A percentile compares a stretch with the other conserved stretches of the same genome.
Conservation (phyloP, 129 eudicot genomes). For the Deinandra increscens region DNA sequence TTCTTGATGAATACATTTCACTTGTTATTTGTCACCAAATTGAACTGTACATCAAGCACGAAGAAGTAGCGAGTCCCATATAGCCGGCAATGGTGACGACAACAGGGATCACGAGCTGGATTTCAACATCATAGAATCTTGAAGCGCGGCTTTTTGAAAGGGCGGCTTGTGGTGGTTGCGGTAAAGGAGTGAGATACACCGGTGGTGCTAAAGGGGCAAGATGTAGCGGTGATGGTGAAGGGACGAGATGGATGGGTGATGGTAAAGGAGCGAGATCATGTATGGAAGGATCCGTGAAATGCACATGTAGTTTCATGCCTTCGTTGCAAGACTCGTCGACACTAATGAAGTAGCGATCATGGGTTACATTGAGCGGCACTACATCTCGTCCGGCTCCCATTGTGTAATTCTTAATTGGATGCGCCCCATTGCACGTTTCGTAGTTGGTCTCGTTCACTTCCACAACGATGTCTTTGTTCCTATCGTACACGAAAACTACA, state of each 20-base stretch:
- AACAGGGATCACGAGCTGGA: slow-evolving; percentile 59
- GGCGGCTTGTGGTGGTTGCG: slow-evolving; percentile 63
- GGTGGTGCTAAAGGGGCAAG: too few species aligned
- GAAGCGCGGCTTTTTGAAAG: slow-evolving; percentile 44
- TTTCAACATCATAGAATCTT: slow-evolving; percentile 30
- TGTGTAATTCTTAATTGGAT: slow-evolving; percentile 72
- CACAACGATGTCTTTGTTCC: slow-evolving; percentile 64
- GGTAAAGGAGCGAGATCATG: slow-evolving; percentile 33
- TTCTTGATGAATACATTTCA: too few species aligned
- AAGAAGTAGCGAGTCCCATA: slow-evolving; percentile 63
- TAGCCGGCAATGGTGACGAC: slow-evolving; percentile 54
- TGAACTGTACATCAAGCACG: slow-evolving; percentile 29
- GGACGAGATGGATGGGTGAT: too few species aligned
- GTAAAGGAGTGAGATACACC: slow-evolving; percentile 45
- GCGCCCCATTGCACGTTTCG: slow-evolving; percentile 68
- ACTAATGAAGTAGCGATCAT: slow-evolving; percentile 69
- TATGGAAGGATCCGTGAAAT: too few species aligned
- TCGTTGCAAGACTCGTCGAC: slow-evolving; percentile 76
- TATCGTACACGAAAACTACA: slow-evolving; percentile 79
- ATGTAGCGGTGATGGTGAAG: too few species aligned
- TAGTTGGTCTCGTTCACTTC: slow-evolving; percentile 86
- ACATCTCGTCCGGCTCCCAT: slow-evolving; percentile 94
- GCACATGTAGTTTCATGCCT: slow-evolving; percentile 76
- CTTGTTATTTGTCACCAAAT: not conserved
- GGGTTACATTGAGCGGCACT: slow-evolving; percentile 67